Conservation (phyloP, 495 filamentous ascomycete species). For the Aspergillus homomorphus region DNA sequence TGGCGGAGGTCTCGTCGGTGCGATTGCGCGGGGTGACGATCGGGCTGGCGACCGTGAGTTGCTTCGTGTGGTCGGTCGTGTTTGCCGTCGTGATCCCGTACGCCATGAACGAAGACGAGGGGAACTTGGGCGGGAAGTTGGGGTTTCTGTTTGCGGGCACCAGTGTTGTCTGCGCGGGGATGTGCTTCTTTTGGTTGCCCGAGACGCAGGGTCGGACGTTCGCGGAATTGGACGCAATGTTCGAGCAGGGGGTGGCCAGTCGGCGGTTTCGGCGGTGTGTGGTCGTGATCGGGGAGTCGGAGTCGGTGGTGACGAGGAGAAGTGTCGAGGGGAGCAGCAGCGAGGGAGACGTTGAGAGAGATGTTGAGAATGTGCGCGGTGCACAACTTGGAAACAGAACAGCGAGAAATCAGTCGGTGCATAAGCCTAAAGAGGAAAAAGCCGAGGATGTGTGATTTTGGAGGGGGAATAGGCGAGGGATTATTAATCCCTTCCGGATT, state of each 20-base stretch:
- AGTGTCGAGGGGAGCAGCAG: background rate
- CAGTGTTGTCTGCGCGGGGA: conserved; percentile 36
- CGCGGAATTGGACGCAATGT: conserved; percentile 54
- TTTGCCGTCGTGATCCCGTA: conserved; percentile 67
- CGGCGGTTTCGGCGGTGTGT: conserved; percentile 26
- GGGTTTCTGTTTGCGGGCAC: conserved; percentile 65
- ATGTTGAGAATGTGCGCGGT: background rate
- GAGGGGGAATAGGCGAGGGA: background rate
- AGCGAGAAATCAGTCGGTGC: background rate
- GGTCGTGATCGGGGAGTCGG: conserved; percentile 17
- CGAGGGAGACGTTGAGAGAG: background rate
- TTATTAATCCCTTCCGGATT: background rate
- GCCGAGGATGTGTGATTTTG: background rate
- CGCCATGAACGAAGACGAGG: conserved; percentile 61
- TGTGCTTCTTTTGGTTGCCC: conserved; percentile 55
- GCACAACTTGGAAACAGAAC: background rate
- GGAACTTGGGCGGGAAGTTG: conserved; percentile 60
- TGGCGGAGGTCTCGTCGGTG: conserved; percentile 58
- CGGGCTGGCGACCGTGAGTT: conserved; percentile 57
- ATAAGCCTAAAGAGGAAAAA: background rate
- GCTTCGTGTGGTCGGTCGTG: conserved; percentile 54
- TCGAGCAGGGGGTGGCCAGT: conserved; percentile 47
- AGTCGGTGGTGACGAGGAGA: background rate
- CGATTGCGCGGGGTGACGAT: conserved; percentile 60
- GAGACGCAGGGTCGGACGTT: conserved; percentile 61